Percentiles rank a stretch among this genome's conserved stretches.
phyloP scores from a whole-genome alignment of 768 basidiomycete species.

The Fomitopsis pulvina region DNA sequence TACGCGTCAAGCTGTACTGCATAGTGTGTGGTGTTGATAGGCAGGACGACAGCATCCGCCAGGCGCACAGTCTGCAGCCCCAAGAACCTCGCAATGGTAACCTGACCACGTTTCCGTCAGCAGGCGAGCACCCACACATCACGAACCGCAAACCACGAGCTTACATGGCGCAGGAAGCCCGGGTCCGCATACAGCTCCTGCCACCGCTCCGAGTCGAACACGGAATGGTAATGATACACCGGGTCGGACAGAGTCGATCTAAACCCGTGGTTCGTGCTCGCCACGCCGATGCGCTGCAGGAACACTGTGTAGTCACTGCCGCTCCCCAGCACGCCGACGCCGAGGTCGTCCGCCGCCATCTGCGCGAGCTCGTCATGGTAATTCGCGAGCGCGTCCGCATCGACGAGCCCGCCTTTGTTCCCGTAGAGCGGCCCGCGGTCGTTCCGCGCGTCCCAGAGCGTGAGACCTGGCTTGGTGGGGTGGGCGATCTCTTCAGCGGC shows the following conservation, averaged over 20 bases:
- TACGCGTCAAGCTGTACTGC: constrained; percentile 47
- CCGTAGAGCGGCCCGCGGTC: constrained; percentile 51
- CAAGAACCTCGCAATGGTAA: constrained; percentile 52
- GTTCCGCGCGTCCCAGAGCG: constrained; percentile 72
- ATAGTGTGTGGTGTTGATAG: constrained; percentile 67
- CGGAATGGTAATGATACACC: constrained; percentile 56
- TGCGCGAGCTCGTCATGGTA: constrained; percentile 29
- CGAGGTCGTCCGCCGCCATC: constrained; percentile 25
- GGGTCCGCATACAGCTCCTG: constrained; percentile 60
- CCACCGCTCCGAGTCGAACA: constrained; percentile 55
- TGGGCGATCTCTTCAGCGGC: constrained; percentile 70
- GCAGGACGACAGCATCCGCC: constrained; percentile 47
- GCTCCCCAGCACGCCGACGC: constrained; percentile 63
- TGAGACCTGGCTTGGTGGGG: constrained; percentile 54
- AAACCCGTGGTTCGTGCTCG: constrained; percentile 32
- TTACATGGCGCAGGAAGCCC: constrained; percentile 50
- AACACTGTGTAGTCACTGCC: constrained; percentile 93
- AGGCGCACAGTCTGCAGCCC: constrained; percentile 51
- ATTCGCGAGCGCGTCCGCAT: constrained; percentile 35
- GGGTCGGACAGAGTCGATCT: constrained; percentile 33
- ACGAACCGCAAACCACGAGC: constrained; percentile 6
- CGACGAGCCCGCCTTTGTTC: constrained; percentile 30
- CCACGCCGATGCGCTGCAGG: constrained; percentile 69
- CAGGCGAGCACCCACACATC: background rate
- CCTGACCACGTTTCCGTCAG: constrained; percentile 20